A percentile compares a stretch with the other conserved stretches of the same genome.
Conservation (phyloP, 2,329 filamentous ascomycete genomes). For the Emericellopsis cladophorae region DNA sequence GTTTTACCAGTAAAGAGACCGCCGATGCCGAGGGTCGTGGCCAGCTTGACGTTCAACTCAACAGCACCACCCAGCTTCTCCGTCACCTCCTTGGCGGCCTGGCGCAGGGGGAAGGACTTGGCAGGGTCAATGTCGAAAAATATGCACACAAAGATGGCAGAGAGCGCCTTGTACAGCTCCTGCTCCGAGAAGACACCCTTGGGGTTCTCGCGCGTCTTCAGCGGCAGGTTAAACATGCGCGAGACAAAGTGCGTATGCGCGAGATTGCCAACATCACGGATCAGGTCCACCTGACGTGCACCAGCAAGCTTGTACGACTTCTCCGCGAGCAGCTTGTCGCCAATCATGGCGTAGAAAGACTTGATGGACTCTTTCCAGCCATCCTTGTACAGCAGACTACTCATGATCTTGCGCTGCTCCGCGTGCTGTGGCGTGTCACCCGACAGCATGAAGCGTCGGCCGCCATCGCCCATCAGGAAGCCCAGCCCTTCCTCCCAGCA, state of each 20-base stretch:
- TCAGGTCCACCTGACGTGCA: conserved; percentile 52
- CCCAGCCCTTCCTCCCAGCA: conserved; percentile 52
- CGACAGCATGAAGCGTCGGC: conserved; percentile 43
- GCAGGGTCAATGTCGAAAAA: conserved; percentile 55
- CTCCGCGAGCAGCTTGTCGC: conserved; percentile 45
- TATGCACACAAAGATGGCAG: conserved; percentile 51
- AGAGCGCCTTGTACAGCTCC: conserved; percentile 48
- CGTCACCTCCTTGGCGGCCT: conserved; percentile 42
- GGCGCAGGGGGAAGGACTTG: conserved; percentile 52
- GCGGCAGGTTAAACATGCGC: conserved; percentile 49
- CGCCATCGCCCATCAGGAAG: conserved; percentile 44
- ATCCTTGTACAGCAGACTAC: conserved; percentile 45
- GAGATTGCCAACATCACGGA: conserved; percentile 58
- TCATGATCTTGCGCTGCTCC: conserved; percentile 38
- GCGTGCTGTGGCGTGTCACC: conserved; percentile 34
- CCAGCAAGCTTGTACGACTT: conserved; percentile 50
- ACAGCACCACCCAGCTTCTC: conserved; percentile 47
- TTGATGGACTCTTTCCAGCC: conserved; percentile 52
- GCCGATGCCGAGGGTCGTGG: conserved; percentile 21
- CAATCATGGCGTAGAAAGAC: conserved; percentile 53
- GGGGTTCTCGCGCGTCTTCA: conserved; percentile 49
- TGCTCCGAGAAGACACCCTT: conserved; percentile 43
- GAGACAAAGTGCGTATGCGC: conserved; percentile 52
- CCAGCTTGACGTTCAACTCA: conserved; percentile 52
- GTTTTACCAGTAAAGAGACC: conserved; percentile 36